Base-by-base conservation (phyloP, 2,329 filamentous ascomycete genomes). In the Calonectria honghensis region DNA sequence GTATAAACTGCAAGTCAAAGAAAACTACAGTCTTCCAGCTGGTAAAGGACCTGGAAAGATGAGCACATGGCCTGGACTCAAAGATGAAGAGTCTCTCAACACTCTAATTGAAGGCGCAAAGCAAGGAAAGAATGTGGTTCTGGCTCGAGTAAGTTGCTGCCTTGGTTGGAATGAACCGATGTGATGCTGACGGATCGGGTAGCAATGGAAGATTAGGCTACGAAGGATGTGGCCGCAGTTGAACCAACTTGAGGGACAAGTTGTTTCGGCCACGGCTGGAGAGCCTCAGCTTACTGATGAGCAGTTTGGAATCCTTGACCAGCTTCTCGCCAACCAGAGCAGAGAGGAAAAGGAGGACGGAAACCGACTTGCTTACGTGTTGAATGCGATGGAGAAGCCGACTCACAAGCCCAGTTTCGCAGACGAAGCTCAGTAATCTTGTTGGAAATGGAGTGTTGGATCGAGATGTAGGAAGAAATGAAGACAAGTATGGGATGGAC, bases 131-230 rank as follows among this genome's bases (percentile, higher is more conserved):
- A 61, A 77, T 16, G 74, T 73, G 7, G 66, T 75, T 14, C 57
- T 80, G 39, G 66, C 75, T 70, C 79, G 79, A 78, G 79, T 81
- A 50, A 77, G 78, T 73, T 4, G 3, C 6, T 37, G 0, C n/a
- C 51, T 41, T 48, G 7, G 2, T 9, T 14, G 20, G 24, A 20
- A 6, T 2, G 2, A 13, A 29, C 16, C n/a, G 32, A 13, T 4
- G 20, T 9, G 5, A 41, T 7, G 45, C 51, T 35, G 18, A 57
- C 51, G 18, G 27, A n/a, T n/a, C 11, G 61, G 72, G 79, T 24
- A 81, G 79, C 74, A 76, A 32, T 80, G 68, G 77, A 82, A 80
- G 65, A 74, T 81, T 75, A 73, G 73, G 63, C 41, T 80, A 29
- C 79, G 76, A 35, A 69, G 72, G 18, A 70, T 75, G 70, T 81